Evolutionary conservation across 1,139 yeast species (phyloP).

Genomic region (Magnusiomyces fungicola): DNA sequence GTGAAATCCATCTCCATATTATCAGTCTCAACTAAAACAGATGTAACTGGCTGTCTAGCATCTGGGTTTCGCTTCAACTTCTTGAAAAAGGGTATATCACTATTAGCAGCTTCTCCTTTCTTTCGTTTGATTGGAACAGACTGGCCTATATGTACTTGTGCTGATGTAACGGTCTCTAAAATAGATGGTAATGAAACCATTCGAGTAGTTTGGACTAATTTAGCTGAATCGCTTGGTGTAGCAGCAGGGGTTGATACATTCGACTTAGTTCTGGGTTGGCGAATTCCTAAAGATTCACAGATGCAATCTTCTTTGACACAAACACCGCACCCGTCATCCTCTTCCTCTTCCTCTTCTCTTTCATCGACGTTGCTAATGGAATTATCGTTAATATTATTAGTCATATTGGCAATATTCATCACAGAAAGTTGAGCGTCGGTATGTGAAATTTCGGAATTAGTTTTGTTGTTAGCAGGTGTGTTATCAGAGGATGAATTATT

Average conservation of each 20-base stretch:
- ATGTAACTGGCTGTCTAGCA: slow-evolving; percentile 3
- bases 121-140: slow-evolving; percentile 6
- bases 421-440: neutral
- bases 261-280: slow-evolving; percentile 2
- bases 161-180: slow-evolving; percentile 2
- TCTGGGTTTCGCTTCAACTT: slow-evolving; percentile 5
- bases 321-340: slow-evolving; percentile 49
- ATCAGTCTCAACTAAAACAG: slow-evolving; percentile 5
- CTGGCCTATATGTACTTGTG: slow-evolving; percentile 1
- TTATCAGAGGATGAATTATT: slow-evolving; percentile 5
- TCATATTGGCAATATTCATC: neutral
- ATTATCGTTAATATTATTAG: neutral
- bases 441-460: slow-evolving; percentile 12
- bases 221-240: neutral
- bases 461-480: slow-evolving; percentile 6
- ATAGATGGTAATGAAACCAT: neutral
- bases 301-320: slow-evolving; percentile 65
- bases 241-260: neutral
- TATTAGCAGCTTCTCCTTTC: neutral
- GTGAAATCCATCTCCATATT: slow-evolving; percentile 31
- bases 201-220: neutral
- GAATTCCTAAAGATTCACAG: slow-evolving; percentile 54
- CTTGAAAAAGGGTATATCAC: slow-evolving; percentile 1
- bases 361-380: slow-evolving; percentile 5
- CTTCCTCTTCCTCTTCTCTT: slow-evolving; percentile 10